A percentile compares a stretch with the other conserved stretches of the same genome.
Evolutionary conservation across 2,329 filamentous ascomycete genomes (phyloP).

Genomic region (Tolypocladium amazonense): DNA sequence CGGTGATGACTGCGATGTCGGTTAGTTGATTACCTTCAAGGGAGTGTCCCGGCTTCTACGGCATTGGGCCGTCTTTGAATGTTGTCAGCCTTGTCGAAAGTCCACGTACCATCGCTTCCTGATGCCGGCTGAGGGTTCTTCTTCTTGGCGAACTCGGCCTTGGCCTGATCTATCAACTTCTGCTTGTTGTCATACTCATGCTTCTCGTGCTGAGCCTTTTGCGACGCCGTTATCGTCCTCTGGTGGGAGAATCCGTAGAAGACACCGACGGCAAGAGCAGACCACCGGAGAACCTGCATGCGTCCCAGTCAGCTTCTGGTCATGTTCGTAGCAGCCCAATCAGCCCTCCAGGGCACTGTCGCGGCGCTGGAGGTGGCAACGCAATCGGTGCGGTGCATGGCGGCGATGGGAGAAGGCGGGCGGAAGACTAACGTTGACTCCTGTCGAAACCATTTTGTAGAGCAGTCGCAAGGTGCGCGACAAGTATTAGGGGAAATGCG

Average conservation of each 20-base stretch:
- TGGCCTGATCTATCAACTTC: constrained; percentile 84
- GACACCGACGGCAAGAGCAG: constrained; percentile 80
- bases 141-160: constrained; percentile 73
- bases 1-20: constrained; percentile 23
- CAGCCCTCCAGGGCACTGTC: neutral
- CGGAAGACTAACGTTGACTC: constrained; percentile 50
- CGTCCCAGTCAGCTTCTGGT: constrained; percentile 15
- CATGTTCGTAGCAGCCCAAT: neutral
- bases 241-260: constrained; percentile 97
- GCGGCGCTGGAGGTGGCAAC: neutral
- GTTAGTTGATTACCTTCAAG: constrained; percentile 8
- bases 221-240: constrained; percentile 60
- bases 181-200: constrained; percentile 86
- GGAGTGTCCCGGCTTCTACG: neutral
- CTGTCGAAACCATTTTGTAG: constrained; percentile 53
- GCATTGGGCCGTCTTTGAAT: neutral
- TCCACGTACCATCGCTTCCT: constrained; percentile 19
- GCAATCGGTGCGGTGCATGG: neutral
- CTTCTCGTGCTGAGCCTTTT: constrained; percentile 61
- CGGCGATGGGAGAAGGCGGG: constrained; percentile 11
- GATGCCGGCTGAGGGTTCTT: constrained; percentile 44
- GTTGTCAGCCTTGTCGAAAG: neutral
- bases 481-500: constrained; percentile 24
- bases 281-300: constrained; percentile 86
- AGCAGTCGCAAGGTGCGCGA: constrained; percentile 31